Percentiles rank a stretch among this genome's conserved stretches.
These are phyloP conservation scores for Penicillium antarcticum DNA, from an alignment of 495 filamentous ascomycete genomes.

Conservation along the genomic window DNA sequence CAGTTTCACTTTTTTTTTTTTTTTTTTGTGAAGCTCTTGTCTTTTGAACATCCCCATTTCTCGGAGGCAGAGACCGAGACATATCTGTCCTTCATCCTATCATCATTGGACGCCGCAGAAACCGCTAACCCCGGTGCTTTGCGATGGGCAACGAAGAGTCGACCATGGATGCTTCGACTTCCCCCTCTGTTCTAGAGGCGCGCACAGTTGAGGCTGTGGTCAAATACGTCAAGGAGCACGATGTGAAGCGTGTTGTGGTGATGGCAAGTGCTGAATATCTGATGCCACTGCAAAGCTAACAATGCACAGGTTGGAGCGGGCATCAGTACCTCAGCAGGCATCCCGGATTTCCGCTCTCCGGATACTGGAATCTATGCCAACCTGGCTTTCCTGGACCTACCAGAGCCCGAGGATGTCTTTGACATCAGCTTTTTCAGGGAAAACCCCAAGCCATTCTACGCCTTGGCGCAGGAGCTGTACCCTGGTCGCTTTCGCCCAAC, in stretches of 20 bases:
- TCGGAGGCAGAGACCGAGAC: too few relatives aligned
- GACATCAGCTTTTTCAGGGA: constrained; percentile 81
- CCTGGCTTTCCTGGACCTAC: constrained; percentile 75
- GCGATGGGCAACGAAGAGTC: constrained; percentile 73
- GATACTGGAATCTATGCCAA: constrained; percentile 88
- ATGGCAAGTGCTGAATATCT: constrained; percentile 47
- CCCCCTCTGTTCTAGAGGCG: constrained; percentile 60
- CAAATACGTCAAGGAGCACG: constrained; percentile 66
- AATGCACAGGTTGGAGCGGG: constrained; percentile 44
- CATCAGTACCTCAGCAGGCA: constrained; percentile 78
- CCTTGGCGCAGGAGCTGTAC: constrained; percentile 84
- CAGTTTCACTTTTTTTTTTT: not conserved
- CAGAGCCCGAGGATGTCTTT: constrained; percentile 74
- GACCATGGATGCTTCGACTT: constrained; percentile 55
- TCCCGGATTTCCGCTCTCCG: constrained; percentile 84
- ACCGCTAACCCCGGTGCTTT: constrained; percentile 21
- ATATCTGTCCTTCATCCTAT: not conserved
- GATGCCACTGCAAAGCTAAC: not conserved
- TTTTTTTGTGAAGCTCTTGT: not conserved
- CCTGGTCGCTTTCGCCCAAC: constrained; percentile 90
- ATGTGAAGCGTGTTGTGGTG: constrained; percentile 69
- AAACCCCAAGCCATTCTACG: constrained; percentile 89
- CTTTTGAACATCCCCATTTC: not conserved
- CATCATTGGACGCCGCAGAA: constrained; percentile 37
- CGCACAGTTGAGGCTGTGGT: constrained; percentile 71